Percentiles rank a stretch among this genome's conserved stretches.
Conservation (phyloP, 2,329 filamentous ascomycete genomes). For the Drechslera avenae region DNA sequence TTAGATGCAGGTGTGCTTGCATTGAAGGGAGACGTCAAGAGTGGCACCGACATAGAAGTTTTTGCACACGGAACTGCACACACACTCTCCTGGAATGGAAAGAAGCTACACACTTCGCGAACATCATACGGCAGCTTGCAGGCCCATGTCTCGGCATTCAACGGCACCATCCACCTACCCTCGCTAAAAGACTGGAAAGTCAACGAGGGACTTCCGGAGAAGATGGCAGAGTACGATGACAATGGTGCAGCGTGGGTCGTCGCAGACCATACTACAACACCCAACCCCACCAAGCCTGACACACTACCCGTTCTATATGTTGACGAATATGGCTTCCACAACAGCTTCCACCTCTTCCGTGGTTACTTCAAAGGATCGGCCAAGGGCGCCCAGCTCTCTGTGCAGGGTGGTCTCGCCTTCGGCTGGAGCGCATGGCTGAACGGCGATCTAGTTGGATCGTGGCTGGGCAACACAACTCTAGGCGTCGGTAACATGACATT, state of each 20-base stretch:
- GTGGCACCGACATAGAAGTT: conserved; percentile 46
- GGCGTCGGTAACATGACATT: conserved; percentile 50
- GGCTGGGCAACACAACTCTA: conserved; percentile 55
- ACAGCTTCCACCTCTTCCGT: conserved; percentile 51
- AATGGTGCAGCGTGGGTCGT: conserved; percentile 52
- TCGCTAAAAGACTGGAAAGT: conserved; percentile 55
- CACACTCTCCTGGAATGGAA: conserved; percentile 49
- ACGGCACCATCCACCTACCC: conserved; percentile 46
- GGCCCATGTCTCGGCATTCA: conserved; percentile 34
- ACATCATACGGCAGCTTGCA: conserved; percentile 48
- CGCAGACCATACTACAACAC: conserved; percentile 45
- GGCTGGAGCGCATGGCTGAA: conserved; percentile 66
- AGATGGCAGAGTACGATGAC: conserved; percentile 51
- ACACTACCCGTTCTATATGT: conserved; percentile 51
- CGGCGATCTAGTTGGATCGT: conserved; percentile 61
- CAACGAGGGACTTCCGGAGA: conserved; percentile 57
- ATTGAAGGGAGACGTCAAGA: conserved; percentile 46
- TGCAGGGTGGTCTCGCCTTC: conserved; percentile 61
- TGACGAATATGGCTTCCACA: conserved; percentile 52
- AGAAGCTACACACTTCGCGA: conserved; percentile 31
- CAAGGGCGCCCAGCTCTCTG: conserved; percentile 56
- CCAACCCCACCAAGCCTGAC: conserved; percentile 47
- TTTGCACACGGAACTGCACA: conserved; percentile 38
- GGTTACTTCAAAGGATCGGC: conserved; percentile 47
- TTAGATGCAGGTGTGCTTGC: conserved; percentile 30